Evolutionary conservation across 2,329 filamentous ascomycete species (phyloP), one percentile per base, ranked within the genome.

Genomic region (Exophiala spinifera): DNA sequence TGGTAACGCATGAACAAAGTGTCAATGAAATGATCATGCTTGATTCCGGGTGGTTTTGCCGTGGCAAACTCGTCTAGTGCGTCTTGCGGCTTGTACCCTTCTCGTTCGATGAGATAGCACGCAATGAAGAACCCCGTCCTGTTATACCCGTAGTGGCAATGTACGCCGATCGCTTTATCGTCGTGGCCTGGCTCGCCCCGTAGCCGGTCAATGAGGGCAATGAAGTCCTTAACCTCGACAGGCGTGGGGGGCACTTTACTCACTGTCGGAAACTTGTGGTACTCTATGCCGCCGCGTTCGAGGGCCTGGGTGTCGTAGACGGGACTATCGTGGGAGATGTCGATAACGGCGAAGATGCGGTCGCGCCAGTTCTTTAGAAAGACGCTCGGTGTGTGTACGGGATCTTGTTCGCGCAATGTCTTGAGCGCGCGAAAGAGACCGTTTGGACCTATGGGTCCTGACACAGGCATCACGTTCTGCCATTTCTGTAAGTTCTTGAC

Each of bases 131-230:
- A 96, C 0, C 92, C 92, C 0, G 92, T 96, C 19, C 91, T 82
- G 69, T 97, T 96, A 74, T 95, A 96, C 0, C 92, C 92, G 64
- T 96, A 96, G 66, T 97, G 92, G 65, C 92, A 97, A 69, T 97
- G 92, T 0, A 96, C 89, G 2, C 87, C 91, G 48, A 96, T 81
- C 45, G 86, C 65, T 13, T 73, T 72, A 8, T 51, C 74, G 17
- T 72, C 70, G n/a, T 74, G 72, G 1, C 74, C 73, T 37, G 70
- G 71, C 59, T 75, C 69, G 23, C 69, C 64, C 39, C 84, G 77
- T 20, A 90, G 72, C 25, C 76, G 75, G 61, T 86, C 81, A 17
- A 87, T 76, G 2, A 86, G 67, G 1, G 74, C 72, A 51, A 84
- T 79, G 64, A 87, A 87, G 4, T 77, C 74, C 15, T 75, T 70